Evolutionary conservation across 148 eudicot genomes (phyloP).

Genomic region (Salicornia ramosissima): DNA sequence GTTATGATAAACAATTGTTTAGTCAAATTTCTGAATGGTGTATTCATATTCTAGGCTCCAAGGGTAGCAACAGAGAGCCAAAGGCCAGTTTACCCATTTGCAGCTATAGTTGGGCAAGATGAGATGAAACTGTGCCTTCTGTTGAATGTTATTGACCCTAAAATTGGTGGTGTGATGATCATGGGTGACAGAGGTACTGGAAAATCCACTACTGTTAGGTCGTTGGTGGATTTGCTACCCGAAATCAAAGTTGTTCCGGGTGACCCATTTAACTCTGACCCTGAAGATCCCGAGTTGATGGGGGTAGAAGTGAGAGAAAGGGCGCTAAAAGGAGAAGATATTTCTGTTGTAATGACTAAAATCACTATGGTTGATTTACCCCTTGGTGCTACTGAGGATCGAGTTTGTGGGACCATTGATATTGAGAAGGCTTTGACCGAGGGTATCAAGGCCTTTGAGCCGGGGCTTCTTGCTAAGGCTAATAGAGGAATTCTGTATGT

Average conservation of each 20-base stretch:
- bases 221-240: constrained; percentile 84
- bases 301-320: constrained; percentile 78
- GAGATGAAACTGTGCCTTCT: constrained; percentile 96
- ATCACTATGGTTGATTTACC: constrained; percentile 97
- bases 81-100: constrained; percentile 89
- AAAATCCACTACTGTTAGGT: constrained; percentile 87
- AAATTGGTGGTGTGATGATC: constrained; percentile 96
- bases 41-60: constrained; percentile 37
- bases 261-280: constrained; percentile 96
- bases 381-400: constrained; percentile 89
- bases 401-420: constrained; percentile 96
- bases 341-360: constrained; percentile 53
- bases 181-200: constrained; percentile 99
- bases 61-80: constrained; percentile 74
- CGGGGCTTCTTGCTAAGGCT: constrained; percentile 96
- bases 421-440: constrained; percentile 92
- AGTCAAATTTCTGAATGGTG: neutral
- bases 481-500: constrained; percentile 85
- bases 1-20: neutral
- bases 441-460: constrained; percentile 96
- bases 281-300: constrained; percentile 85
- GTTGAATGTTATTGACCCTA: constrained; percentile 91
- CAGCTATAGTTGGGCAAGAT: constrained; percentile 96
- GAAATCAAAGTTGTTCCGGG: constrained; percentile 76
- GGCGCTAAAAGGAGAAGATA: constrained; percentile 60